phyloP scores from a whole-genome alignment of 2,329 filamentous ascomycete species.

The Aspergillus felis region DNA sequence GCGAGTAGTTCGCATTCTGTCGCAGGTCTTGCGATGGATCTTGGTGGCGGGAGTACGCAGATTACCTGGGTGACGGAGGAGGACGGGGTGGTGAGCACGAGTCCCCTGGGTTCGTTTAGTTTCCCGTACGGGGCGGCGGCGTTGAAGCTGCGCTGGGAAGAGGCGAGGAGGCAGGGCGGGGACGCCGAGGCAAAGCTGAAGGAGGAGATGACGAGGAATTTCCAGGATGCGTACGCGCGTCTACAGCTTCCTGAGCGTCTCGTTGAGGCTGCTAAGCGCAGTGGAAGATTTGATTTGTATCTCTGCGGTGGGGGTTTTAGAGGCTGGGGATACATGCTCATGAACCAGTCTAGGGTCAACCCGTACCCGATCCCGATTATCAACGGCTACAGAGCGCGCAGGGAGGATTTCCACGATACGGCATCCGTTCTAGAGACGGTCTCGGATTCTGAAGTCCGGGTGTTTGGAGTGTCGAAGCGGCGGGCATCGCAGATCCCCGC shows the following conservation, averaged over 20 bases:
- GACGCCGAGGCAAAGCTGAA: slow-evolving; percentile 48
- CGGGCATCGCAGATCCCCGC: slow-evolving; percentile 78
- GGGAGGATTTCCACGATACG: slow-evolving; percentile 58
- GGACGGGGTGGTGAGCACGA: slow-evolving; percentile 49
- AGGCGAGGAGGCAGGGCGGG: slow-evolving; percentile 41
- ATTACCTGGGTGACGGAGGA: slow-evolving; percentile 61
- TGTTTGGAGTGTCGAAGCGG: slow-evolving; percentile 74
- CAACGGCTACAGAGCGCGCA: slow-evolving; percentile 69
- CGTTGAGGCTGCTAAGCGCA: slow-evolving; percentile 38
- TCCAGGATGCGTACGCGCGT: slow-evolving; percentile 57
- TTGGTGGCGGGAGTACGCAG: slow-evolving; percentile 73
- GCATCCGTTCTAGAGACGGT: slow-evolving; percentile 42
- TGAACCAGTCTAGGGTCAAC: slow-evolving; percentile 67
- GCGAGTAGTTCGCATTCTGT: slow-evolving; percentile 68
- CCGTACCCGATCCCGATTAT: slow-evolving; percentile 83
- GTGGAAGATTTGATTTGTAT: slow-evolving; percentile 65
- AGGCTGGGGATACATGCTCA: slow-evolving; percentile 85
- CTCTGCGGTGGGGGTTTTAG: slow-evolving; percentile 87
- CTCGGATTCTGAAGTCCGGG: slow-evolving; percentile 30
- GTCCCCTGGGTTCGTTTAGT: slow-evolving; percentile 56
- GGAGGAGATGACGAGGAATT: slow-evolving; percentile 53
- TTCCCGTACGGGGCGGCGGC: slow-evolving; percentile 69
- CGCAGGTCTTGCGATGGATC: slow-evolving; percentile 78
- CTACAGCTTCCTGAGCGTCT: slow-evolving; percentile 56
- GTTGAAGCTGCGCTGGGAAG: slow-evolving; percentile 52